Conservation (phyloP, 148 eudicot genomes). For the Chenopodium suecicum region DNA sequence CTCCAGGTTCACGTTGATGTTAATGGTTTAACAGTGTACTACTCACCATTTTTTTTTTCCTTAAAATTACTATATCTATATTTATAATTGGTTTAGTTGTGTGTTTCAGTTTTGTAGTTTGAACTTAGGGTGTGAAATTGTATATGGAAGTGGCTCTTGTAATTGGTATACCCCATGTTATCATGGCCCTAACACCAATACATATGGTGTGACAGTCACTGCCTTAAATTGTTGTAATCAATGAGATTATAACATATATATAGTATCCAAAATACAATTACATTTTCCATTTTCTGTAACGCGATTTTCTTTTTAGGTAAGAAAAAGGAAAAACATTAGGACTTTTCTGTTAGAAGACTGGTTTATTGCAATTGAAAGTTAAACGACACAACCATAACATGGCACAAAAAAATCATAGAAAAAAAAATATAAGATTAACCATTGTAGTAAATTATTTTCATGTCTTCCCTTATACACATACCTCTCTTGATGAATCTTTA, state of each 20-base stretch:
- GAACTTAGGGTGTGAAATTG: constrained; percentile 6
- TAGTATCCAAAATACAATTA: not conserved
- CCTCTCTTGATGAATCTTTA: no score
- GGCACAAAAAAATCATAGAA: no score
- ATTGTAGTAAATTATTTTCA: no score
- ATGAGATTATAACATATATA: not conserved
- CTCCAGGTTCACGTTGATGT: constrained; percentile 33
- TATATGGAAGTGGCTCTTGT: constrained; percentile 15
- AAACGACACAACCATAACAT: no score
- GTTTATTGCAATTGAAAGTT: no score
- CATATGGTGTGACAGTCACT: constrained; percentile 9
- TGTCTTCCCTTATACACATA: no score
- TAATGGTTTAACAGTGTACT: not conserved
- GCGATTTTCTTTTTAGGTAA: no score
- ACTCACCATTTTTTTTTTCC: not conserved
- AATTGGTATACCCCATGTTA: not conserved
- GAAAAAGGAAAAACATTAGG: no score
- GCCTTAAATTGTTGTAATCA: not conserved
- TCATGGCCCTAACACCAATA: not conserved
- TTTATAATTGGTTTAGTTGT: not conserved
- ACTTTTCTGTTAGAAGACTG: no score
- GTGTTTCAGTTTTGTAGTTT: constrained; percentile 9
- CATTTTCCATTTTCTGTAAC: no score
- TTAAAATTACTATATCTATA: not conserved
- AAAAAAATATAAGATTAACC: no score